Evolutionary conservation across 441 rosid genomes (phyloP).

Genomic region (Gossypium trilobum): DNA sequence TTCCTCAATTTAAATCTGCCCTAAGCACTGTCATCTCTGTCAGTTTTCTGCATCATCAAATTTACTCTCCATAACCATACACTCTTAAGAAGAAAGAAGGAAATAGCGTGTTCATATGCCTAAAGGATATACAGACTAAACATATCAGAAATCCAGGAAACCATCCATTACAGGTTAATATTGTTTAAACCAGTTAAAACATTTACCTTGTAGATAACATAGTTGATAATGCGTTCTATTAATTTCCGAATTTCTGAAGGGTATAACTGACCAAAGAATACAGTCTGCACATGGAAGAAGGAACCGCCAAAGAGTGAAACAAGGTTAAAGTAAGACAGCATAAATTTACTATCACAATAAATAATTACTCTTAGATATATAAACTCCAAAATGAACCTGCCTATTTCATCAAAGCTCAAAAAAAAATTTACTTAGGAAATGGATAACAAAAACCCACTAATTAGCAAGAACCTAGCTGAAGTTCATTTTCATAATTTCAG

Average conservation of each 20-base stretch:
- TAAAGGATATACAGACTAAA: neutral
- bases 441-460: neutral
- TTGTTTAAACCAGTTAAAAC: constrained; percentile 15
- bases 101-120: neutral
- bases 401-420: neutral
- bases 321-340: neutral
- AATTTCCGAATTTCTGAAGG: constrained; percentile 70
- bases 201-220: constrained; percentile 88
- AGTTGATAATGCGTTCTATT: constrained; percentile 76
- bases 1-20: neutral
- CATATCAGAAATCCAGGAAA: neutral
- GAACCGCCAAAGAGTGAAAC: constrained; percentile 2
- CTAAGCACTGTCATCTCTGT: neutral
- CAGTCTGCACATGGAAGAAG: constrained; percentile 44
- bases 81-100: neutral
- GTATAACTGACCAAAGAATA: constrained; percentile 74
- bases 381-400: neutral
- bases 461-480: neutral
- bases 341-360: neutral
- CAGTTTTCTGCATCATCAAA: constrained; percentile 1
- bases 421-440: neutral
- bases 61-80: neutral
- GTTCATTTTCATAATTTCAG: neutral
- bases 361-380: neutral
- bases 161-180: neutral